Percentiles rank a stretch among this genome's conserved stretches.
These are phyloP conservation scores for Ophiostoma quercus DNA, from an alignment of 2,329 filamentous ascomycete species.

Conservation along the genomic window DNA sequence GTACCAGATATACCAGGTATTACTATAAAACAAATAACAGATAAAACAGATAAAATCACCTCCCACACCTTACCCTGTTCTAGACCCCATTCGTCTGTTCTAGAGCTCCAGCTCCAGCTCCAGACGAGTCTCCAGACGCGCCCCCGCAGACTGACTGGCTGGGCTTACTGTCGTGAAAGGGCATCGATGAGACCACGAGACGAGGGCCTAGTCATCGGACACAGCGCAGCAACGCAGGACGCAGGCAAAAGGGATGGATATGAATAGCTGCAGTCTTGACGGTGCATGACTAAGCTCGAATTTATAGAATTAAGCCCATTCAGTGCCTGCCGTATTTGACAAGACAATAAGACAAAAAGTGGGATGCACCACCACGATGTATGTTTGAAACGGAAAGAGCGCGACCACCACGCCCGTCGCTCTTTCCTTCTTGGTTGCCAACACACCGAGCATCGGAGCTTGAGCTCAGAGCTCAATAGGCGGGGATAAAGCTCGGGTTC, in stretches of 20 bases:
- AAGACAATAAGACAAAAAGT: neutral
- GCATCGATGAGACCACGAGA: neutral
- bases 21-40: neutral
- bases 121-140: neutral
- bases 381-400: neutral
- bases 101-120: neutral
- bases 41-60: neutral
- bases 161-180: neutral
- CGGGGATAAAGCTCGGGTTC: neutral
- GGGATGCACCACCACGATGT: constrained; percentile 7
- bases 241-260: neutral
- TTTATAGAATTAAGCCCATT: neutral
- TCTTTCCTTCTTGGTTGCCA: neutral
- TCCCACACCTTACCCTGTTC: constrained; percentile 6
- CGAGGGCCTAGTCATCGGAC: constrained; percentile 5
- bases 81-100: constrained; percentile 3
- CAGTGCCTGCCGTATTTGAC: neutral
- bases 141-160: constrained; percentile 1
- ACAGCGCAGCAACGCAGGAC: neutral
- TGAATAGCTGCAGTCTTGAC: neutral
- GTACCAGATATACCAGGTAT: neutral
- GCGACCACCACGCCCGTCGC: neutral
- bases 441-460: constrained; percentile 11
- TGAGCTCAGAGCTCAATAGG: neutral
- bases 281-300: neutral